Evolutionary conservation across 2,329 filamentous ascomycete species (phyloP).

Genomic region (Diaporthe vaccinii): DNA sequence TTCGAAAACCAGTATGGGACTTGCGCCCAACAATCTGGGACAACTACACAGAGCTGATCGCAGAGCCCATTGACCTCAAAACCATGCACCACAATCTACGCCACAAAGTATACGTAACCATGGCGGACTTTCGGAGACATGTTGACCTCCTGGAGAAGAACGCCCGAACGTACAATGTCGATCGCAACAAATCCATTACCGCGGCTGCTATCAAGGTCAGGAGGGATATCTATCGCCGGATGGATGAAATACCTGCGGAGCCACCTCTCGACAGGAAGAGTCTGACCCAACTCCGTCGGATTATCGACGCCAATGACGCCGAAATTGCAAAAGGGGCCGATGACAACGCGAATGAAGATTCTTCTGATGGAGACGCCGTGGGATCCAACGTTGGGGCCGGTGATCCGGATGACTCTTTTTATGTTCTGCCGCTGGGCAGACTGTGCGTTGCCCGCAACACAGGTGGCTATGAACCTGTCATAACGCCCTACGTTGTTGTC

Average conservation of each 20-base stretch:
- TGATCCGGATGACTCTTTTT: not conserved
- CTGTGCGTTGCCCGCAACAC: not conserved
- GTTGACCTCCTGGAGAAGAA: conserved; percentile 28
- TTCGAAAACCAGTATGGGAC: not conserved
- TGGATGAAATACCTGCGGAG: not conserved
- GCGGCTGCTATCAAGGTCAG: not conserved
- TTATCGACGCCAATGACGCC: not conserved
- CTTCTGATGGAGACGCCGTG: not conserved
- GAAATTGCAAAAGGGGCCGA: too few relatives aligned
- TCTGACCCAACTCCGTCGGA: not conserved
- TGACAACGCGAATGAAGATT: not conserved
- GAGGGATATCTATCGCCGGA: not conserved
- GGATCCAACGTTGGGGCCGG: not conserved
- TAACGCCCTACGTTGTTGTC: not conserved
- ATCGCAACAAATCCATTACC: not conserved
- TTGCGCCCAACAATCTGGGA: not conserved
- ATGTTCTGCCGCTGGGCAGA: conserved; percentile 34
- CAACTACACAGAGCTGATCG: not conserved
- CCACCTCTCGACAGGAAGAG: not conserved
- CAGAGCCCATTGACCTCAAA: conserved; percentile 16
- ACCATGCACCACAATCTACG: not conserved
- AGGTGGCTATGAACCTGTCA: not conserved
- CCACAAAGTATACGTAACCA: not conserved
- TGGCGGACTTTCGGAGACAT: not conserved
- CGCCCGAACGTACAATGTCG: not conserved